A percentile compares a stretch with the other conserved stretches of the same genome.
phyloP scores from a whole-genome alignment of 306 rosid species.

The Cicer arietinum region DNA sequence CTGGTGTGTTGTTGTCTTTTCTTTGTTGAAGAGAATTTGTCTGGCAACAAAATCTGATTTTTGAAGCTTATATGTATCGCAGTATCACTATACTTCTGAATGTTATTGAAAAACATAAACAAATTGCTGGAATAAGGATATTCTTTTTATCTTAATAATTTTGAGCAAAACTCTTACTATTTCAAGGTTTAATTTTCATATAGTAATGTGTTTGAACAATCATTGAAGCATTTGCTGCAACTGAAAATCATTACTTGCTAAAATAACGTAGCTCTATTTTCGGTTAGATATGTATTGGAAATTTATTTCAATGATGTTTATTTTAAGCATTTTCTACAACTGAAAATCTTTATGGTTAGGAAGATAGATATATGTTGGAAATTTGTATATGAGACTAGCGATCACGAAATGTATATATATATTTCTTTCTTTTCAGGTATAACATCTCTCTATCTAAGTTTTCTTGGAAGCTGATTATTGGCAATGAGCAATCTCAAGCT shows the following conservation, averaged over 20 bases:
- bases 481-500: slow-evolving; percentile 77
- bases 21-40: slow-evolving; percentile 11
- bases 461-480: slow-evolving; percentile 39
- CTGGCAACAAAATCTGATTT: background rate
- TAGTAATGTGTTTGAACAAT: background rate
- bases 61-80: slow-evolving; percentile 1
- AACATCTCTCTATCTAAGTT: slow-evolving; percentile 29
- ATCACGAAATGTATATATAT: background rate
- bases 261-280: background rate
- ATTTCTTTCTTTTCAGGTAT: slow-evolving; percentile 54
- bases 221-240: slow-evolving; percentile 7
- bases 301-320: background rate
- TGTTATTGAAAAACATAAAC: background rate
- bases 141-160: background rate
- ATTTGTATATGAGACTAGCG: background rate
- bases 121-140: slow-evolving; percentile 3
- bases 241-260: background rate
- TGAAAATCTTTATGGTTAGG: too few species aligned
- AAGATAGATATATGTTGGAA: background rate
- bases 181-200: slow-evolving; percentile 17
- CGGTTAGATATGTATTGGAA: background rate
- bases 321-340: too few species aligned
- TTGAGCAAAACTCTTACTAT: background rate
- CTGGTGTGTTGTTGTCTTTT: slow-evolving; percentile 24
- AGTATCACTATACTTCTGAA: background rate